Evolutionary conservation across 2,329 filamentous ascomycete genomes (phyloP), one percentile per base, ranked within the genome.

Genomic region (Beauveria sp.): DNA sequence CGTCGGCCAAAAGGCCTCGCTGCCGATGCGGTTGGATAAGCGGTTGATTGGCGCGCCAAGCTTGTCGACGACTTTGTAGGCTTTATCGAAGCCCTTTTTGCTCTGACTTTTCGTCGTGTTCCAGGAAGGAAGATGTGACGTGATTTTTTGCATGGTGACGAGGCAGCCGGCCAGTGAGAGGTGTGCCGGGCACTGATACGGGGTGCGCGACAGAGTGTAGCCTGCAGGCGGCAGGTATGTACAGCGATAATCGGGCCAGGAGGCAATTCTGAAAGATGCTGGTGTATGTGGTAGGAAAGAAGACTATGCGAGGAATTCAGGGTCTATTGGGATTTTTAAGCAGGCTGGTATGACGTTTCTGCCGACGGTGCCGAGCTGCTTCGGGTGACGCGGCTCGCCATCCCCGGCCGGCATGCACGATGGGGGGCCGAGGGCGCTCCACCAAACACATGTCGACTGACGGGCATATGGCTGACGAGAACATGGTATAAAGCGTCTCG

Each of bases 1-100:
- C 59, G 88, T 90, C 1, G 92, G 92, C 83, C 92, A 88, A 74
- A 96, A 96, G 24, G 90, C 88, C 73, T 96, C 91, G 53, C 75
- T 76, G n/a, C 91, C 91, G 43, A 96, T 79, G 74, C 88, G 91
- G 75, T 96, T 91, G 18, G 88, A 90, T 24, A 96, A 73, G 63
- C 82, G 85, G 71, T 96, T 96, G 69, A 96, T 86, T 3, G 91
- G 91, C 2, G 82, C 84, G 18, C 89, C 89, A 12, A 79, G 77
- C 67, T 80, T 79, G 58, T 74, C 72, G 63, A 66, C 75, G 73
- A 69, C 76, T 64, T 47, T 79, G 79, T 86, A 92, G 62, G 87
- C 81, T 70, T 89, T 90, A 73, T 92, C 88, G 72, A 91, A 91
- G 63, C 88, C 86, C 62, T 83, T 83, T 71, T 89, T 87, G 66